phyloP scores from a whole-genome alignment of 2,329 filamentous ascomycete species.

The Penicillium aurantiogriseum region DNA sequence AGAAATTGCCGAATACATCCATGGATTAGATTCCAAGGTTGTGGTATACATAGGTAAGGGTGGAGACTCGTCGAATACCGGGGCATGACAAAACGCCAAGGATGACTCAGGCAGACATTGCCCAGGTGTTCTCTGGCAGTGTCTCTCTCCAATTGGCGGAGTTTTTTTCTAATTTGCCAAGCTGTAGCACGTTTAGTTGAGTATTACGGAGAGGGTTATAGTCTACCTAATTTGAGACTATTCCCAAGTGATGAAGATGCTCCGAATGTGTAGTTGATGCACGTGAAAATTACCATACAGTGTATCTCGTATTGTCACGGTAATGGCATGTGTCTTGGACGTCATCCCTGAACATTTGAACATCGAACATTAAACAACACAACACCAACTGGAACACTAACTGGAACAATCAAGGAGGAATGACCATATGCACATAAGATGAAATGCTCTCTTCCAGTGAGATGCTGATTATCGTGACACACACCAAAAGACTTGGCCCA shows the following conservation, averaged over 20 bases:
- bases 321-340: constrained; percentile 19
- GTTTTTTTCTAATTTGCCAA: too few relatives aligned
- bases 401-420: neutral
- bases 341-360: constrained; percentile 17
- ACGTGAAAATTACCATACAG: constrained; percentile 22
- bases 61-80: constrained; percentile 27
- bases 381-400: neutral
- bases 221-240: neutral
- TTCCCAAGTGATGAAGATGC: neutral
- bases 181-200: neutral
- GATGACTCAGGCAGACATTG: constrained; percentile 19
- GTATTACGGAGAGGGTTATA: neutral
- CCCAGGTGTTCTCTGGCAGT: too few relatives aligned
- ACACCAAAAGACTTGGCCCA: neutral
- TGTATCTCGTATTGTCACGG: constrained; percentile 19
- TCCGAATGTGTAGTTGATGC: constrained; percentile 6
- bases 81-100: constrained; percentile 24
- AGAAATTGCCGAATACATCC: neutral
- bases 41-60: neutral
- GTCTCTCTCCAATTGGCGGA: neutral
- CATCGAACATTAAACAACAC: neutral
- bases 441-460: neutral
- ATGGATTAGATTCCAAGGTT: too few relatives aligned
- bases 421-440: too few relatives aligned
- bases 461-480: constrained; percentile 12